These are phyloP conservation scores for Podospora pseudoanserina DNA, from an alignment of 495 filamentous ascomycete species.

Conservation along the genomic window DNA sequence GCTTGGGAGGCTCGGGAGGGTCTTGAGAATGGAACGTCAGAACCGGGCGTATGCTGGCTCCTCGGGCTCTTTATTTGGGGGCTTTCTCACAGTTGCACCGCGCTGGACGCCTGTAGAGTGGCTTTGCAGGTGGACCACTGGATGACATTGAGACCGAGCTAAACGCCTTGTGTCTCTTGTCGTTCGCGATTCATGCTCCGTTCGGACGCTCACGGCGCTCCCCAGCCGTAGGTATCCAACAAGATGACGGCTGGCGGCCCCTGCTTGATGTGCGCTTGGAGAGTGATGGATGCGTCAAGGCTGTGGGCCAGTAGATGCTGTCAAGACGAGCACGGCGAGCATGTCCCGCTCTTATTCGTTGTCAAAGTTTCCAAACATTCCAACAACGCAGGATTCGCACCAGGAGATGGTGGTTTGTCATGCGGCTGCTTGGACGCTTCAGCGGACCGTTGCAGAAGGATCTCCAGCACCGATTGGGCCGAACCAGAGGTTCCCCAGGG, in stretches of 20 bases:
- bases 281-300: slow-evolving; percentile 22
- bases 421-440: slow-evolving; percentile 25
- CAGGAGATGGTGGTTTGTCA: slow-evolving; percentile 13
- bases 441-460: slow-evolving; percentile 25
- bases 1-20: slow-evolving; percentile 13
- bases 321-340: slow-evolving; percentile 9
- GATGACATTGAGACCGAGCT: slow-evolving; percentile 1
- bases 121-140: background rate
- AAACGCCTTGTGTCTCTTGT: slow-evolving; percentile 2
- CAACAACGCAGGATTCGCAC: slow-evolving; percentile 8
- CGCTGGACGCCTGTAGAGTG: background rate
- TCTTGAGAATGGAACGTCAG: slow-evolving; percentile 23
- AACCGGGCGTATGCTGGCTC: slow-evolving; percentile 18
- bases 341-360: slow-evolving; percentile 16
- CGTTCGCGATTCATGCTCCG: slow-evolving; percentile 13
- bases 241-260: slow-evolving; percentile 3
- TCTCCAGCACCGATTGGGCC: slow-evolving; percentile 17
- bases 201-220: background rate
- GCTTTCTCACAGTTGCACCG: background rate
- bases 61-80: background rate
- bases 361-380: slow-evolving; percentile 27
- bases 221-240: background rate
- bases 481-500: slow-evolving; percentile 21
- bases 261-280: slow-evolving; percentile 28
- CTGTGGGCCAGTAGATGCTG: slow-evolving; percentile 25